Conservation (phyloP, 2,329 filamentous ascomycete genomes). For the Capronia epimyces region DNA sequence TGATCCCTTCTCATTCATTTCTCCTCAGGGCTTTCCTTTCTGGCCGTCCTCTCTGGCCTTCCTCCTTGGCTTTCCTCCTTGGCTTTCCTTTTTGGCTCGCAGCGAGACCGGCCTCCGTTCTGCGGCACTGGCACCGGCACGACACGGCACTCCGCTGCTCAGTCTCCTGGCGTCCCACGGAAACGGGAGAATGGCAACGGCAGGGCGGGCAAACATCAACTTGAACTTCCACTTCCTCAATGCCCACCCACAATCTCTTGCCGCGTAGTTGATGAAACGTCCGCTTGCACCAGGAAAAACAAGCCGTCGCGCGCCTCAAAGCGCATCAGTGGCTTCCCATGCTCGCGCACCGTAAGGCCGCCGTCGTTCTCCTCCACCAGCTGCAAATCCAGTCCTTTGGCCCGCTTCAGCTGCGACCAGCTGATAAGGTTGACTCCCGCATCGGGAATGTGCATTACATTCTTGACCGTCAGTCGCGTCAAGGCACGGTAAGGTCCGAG, state of each 20-base stretch:
- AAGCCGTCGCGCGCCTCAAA: conserved; percentile 11
- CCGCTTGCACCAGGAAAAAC: conserved; percentile 10
- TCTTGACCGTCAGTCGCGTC: conserved; percentile 8
- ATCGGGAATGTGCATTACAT: conserved; percentile 11
- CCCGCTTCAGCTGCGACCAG: conserved; percentile 18
- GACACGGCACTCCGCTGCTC: too few species aligned
- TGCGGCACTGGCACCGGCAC: too few species aligned
- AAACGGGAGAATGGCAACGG: too few species aligned
- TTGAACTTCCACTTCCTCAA: too few species aligned
- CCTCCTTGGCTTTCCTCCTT: too few species aligned
- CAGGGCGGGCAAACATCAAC: too few species aligned
- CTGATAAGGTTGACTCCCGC: conserved; percentile 16
- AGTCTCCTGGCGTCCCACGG: too few species aligned
- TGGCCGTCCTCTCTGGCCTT: too few species aligned
- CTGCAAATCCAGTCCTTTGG: conserved; percentile 5
- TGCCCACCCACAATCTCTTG: background rate
- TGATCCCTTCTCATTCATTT: too few species aligned
- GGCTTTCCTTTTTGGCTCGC: too few species aligned
- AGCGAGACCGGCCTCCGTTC: too few species aligned
- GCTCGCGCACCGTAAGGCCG: conserved; percentile 4
- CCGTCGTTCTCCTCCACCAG: conserved; percentile 13
- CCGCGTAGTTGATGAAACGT: background rate
- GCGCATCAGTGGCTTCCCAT: conserved; percentile 6
- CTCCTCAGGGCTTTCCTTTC: too few species aligned
- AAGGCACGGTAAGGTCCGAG: background rate